phyloP scores from a whole-genome alignment of 345 rosid species.

The Citrus unshiu region DNA sequence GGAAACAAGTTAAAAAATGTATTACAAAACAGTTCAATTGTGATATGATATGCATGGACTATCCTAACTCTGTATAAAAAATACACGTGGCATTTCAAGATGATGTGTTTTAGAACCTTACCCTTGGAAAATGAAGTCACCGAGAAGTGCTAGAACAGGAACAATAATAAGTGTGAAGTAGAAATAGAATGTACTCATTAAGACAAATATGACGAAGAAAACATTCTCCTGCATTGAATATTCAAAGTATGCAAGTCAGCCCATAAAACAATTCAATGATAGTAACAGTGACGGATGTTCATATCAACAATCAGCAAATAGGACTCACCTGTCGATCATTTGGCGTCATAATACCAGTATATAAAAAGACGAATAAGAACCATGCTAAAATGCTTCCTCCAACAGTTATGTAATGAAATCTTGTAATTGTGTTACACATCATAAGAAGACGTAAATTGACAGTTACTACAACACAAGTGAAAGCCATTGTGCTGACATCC shows the following conservation, averaged over 20 bases:
- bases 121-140: slow-evolving; percentile 94
- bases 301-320: neutral
- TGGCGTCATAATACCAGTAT: slow-evolving; percentile 59
- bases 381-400: slow-evolving; percentile 93
- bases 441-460: slow-evolving; percentile 92
- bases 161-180: slow-evolving; percentile 73
- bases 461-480: slow-evolving; percentile 89
- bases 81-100: neutral
- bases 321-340: slow-evolving; percentile 21
- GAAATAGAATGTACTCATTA: slow-evolving; percentile 91
- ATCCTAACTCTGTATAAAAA: neutral
- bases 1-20: neutral
- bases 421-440: slow-evolving; percentile 91
- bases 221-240: slow-evolving; percentile 67
- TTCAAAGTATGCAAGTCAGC: slow-evolving; percentile 13
- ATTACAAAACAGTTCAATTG: neutral
- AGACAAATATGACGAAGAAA: slow-evolving; percentile 69
- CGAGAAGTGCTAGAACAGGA: slow-evolving; percentile 82
- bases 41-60: neutral
- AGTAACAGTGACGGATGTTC: neutral
- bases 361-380: slow-evolving; percentile 72
- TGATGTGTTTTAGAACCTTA: slow-evolving; percentile 28
- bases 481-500: slow-evolving; percentile 98
- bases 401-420: slow-evolving; percentile 83
- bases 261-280: neutral